phyloP scores from a whole-genome alignment of 306 rosid genomes.

The Vachellia collinsii region DNA sequence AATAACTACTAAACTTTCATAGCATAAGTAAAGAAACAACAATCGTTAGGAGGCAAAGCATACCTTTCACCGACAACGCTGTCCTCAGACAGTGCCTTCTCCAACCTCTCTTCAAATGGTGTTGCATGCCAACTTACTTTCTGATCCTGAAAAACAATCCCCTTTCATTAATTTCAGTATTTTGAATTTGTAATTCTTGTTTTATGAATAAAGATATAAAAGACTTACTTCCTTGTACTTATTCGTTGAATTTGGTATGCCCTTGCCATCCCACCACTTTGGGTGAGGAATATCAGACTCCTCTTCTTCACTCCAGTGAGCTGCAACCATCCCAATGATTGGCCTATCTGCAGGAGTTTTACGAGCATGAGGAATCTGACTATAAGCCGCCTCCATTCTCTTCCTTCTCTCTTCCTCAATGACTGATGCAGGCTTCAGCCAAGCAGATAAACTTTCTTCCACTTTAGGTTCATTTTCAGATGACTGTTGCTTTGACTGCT shows the following conservation, averaged over 20 bases:
- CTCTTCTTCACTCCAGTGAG: slow-evolving; percentile 74
- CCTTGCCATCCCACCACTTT: slow-evolving; percentile 84
- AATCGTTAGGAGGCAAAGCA: slow-evolving; percentile 19
- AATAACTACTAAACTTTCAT: background rate
- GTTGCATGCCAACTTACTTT: slow-evolving; percentile 98
- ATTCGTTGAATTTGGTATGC: slow-evolving; percentile 89
- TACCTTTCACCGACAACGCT: slow-evolving; percentile 64
- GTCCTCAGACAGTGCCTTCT: slow-evolving; percentile 85
- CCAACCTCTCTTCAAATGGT: slow-evolving; percentile 85
- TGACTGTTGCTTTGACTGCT: slow-evolving; percentile 39
- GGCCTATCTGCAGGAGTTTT: slow-evolving; percentile 72
- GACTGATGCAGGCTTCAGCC: slow-evolving; percentile 64
- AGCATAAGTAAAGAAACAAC: background rate
- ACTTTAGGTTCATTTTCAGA: slow-evolving; percentile 47
- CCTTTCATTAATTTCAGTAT: slow-evolving; percentile 23
- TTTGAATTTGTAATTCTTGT: slow-evolving; percentile 11
- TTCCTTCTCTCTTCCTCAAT: slow-evolving; percentile 42
- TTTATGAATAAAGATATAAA: slow-evolving; percentile 6
- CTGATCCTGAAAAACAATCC: slow-evolving; percentile 69
- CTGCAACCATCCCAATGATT: slow-evolving; percentile 73
- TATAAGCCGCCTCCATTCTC: slow-evolving; percentile 35
- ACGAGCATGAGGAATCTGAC: slow-evolving; percentile 41
- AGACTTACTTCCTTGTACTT: slow-evolving; percentile 85
- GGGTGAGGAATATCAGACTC: slow-evolving; percentile 58
- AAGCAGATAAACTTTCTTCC: slow-evolving; percentile 70